A percentile compares a stretch with the other conserved stretches of the same genome.
Evolutionary conservation across 176 grass and related monocot species (phyloP).

Genomic region (Ensete glaucum): DNA sequence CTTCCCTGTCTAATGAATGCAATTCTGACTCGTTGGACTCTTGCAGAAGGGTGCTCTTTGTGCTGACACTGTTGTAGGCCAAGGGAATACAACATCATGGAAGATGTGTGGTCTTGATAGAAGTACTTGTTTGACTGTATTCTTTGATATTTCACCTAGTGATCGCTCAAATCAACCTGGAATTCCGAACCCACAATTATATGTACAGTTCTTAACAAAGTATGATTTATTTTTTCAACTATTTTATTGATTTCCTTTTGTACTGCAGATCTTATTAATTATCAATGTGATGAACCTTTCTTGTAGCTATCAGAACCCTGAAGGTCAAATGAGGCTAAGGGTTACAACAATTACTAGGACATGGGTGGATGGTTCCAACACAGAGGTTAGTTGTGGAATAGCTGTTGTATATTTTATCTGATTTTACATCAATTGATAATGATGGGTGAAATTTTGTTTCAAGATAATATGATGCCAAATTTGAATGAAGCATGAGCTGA

Average conservation of each 20-base stretch:
- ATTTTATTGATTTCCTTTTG: conserved; percentile 16
- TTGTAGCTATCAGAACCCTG: conserved; percentile 86
- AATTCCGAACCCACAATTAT: conserved; percentile 70
- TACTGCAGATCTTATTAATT: conserved; percentile 4
- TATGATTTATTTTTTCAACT: conserved; percentile 21
- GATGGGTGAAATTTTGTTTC: not conserved
- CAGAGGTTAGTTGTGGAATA: conserved; percentile 47
- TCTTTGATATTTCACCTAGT: conserved; percentile 96
- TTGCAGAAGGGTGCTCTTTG: conserved; percentile 83
- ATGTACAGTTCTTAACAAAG: conserved; percentile 95
- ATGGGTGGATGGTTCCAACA: conserved; percentile 86
- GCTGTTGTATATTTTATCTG: not conserved
- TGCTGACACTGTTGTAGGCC: conserved; percentile 80
- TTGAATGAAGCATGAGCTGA: not conserved
- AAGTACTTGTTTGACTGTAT: conserved; percentile 85
- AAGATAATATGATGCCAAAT: not conserved
- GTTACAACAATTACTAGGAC: conserved; percentile 73
- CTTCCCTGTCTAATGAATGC: not conserved
- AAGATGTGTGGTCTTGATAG: conserved; percentile 94
- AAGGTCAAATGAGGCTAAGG: conserved; percentile 86
- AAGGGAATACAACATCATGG: conserved; percentile 93
- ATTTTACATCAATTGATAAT: not conserved
- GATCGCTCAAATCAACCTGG: conserved; percentile 58
- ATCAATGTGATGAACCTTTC: conserved; percentile 14
- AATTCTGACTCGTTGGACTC: not conserved